Percentiles rank a stretch among this genome's conserved stretches.
phyloP scores from a whole-genome alignment of 805 yeast species.

The Kluyveromyces lactis region DNA sequence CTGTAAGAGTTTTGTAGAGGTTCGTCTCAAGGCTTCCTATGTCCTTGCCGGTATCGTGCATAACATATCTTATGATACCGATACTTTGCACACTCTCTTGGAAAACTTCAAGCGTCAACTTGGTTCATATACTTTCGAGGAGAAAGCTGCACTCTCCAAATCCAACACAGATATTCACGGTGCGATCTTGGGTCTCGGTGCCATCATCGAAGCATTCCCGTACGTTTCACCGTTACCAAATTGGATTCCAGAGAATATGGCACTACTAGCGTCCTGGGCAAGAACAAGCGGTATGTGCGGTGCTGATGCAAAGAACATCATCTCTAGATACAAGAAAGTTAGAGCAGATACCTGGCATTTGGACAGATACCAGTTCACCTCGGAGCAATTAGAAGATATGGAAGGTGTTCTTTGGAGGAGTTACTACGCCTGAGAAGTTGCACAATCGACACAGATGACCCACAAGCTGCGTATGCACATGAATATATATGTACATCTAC shows the following conservation, averaged over 20 bases:
- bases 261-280: slow-evolving; percentile 61
- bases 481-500: not conserved
- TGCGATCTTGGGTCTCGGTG: slow-evolving; percentile 81
- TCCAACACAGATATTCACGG: slow-evolving; percentile 58
- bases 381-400: slow-evolving; percentile 75
- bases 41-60: slow-evolving; percentile 79
- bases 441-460: not conserved
- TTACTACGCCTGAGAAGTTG: slow-evolving; percentile 63
- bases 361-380: slow-evolving; percentile 66
- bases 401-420: slow-evolving; percentile 94
- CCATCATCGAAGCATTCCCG: slow-evolving; percentile 82
- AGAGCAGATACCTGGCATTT: slow-evolving; percentile 96
- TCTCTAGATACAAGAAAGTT: slow-evolving; percentile 81
- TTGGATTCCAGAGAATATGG: slow-evolving; percentile 76
- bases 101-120: slow-evolving; percentile 32
- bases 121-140: slow-evolving; percentile 19
- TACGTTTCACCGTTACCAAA: slow-evolving; percentile 83
- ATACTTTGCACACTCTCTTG: slow-evolving; percentile 30
- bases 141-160: slow-evolving; percentile 30
- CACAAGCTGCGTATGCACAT: not conserved
- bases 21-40: slow-evolving; percentile 62
- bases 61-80: slow-evolving; percentile 39
- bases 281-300: slow-evolving; percentile 75
- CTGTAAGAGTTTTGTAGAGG: slow-evolving; percentile 59
- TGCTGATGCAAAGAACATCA: slow-evolving; percentile 68